phyloP scores from a whole-genome alignment of 148 eudicot genomes.

The Euryodendron excelsum region DNA sequence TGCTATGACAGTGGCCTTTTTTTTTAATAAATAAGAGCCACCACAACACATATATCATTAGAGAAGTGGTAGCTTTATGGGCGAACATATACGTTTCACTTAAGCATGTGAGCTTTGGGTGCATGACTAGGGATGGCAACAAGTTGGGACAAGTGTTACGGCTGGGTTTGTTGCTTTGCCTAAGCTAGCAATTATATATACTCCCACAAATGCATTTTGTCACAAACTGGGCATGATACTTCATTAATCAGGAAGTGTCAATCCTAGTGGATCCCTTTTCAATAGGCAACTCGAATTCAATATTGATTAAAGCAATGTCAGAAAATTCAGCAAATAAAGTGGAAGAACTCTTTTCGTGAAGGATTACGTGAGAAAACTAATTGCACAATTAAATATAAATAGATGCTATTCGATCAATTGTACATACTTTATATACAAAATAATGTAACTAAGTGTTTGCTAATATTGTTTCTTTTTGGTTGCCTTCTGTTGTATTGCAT shows the following conservation, averaged over 20 bases:
- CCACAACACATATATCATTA: too few relatives aligned
- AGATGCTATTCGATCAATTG: not conserved
- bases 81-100: not conserved
- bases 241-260: not conserved
- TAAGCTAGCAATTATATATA: not conserved
- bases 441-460: too few relatives aligned
- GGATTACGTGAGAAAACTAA: not conserved
- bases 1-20: too few relatives aligned
- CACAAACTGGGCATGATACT: too few relatives aligned
- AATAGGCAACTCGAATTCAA: not conserved
- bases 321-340: not conserved
- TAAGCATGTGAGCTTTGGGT: not conserved
- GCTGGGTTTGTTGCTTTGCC: not conserved
- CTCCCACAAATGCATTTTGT: too few relatives aligned
- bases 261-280: not conserved
- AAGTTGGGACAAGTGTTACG: not conserved
- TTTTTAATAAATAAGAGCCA: too few relatives aligned
- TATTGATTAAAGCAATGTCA: too few relatives aligned
- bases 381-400: not conserved
- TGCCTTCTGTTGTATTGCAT: too few relatives aligned
- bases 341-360: not conserved
- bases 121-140: too few relatives aligned
- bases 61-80: too few relatives aligned
- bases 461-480: too few relatives aligned
- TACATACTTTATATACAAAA: too few relatives aligned